Percentiles rank a stretch among this genome's conserved stretches.
phyloP scores from a whole-genome alignment of 1,139 yeast genomes.

The Zygosaccharomyces pseudobailii region DNA sequence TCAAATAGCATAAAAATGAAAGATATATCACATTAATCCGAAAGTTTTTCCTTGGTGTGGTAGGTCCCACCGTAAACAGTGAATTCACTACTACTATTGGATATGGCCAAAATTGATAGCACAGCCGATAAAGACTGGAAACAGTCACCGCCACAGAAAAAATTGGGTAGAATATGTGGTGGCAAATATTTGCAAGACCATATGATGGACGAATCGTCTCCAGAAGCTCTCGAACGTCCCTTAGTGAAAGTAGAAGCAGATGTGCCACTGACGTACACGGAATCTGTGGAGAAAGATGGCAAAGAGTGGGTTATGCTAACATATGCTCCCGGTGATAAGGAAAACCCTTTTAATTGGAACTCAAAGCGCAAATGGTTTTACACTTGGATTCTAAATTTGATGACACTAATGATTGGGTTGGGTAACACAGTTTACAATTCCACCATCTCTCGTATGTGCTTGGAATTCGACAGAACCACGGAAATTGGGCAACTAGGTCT shows the following conservation, averaged over 20 bases:
- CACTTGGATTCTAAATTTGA: conserved; percentile 1
- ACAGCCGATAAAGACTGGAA: conserved; percentile 1
- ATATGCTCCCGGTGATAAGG: neutral
- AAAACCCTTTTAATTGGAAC: conserved; percentile 1
- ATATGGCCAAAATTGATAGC: neutral
- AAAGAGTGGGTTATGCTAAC: conserved; percentile 1
- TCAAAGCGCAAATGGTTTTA: conserved; percentile 1
- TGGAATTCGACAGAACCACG: neutral
- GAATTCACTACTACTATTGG: neutral
- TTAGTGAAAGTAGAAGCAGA: neutral
- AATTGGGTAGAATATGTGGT: conserved; percentile 2
- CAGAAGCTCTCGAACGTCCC: conserved; percentile 1
- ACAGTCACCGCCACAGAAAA: neutral
- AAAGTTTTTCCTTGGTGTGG: neutral
- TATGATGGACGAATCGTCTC: neutral
- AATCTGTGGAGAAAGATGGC: neutral
- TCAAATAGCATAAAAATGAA: neutral
- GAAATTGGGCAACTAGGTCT: conserved; percentile 1
- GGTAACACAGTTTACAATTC: conserved; percentile 1
- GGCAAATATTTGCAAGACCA: neutral
- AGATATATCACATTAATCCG: neutral
- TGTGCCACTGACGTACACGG: conserved; percentile 1
- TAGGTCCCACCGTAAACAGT: neutral
- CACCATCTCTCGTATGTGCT: conserved; percentile 1
- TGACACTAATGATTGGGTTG: conserved; percentile 1